A percentile compares a stretch with the other conserved stretches of the same genome.
phyloP scores from a whole-genome alignment of 345 rosid genomes.

The Brassica rapa region DNA sequence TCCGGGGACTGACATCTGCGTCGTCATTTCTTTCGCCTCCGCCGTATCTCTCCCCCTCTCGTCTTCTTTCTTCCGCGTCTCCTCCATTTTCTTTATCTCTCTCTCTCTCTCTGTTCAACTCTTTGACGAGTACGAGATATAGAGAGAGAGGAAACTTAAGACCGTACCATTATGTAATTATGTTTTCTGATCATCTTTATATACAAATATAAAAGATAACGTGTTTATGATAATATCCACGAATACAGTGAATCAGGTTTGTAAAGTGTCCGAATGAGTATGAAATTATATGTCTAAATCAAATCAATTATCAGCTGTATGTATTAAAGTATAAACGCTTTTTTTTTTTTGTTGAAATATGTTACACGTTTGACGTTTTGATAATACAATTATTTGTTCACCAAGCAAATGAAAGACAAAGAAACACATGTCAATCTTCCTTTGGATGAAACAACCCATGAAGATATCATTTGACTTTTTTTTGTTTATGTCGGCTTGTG shows the following conservation, averaged over 20 bases:
- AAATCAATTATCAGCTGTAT: conserved; percentile 17
- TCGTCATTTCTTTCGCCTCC: conserved; percentile 20
- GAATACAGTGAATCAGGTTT: conserved; percentile 27
- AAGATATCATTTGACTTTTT: neutral
- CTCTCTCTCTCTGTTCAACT: neutral
- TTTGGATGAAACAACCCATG: neutral
- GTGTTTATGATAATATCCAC: conserved; percentile 20
- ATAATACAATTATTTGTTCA: neutral
- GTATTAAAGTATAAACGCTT: conserved; percentile 3
- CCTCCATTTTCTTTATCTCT: conserved; percentile 42
- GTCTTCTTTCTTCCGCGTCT: conserved; percentile 36
- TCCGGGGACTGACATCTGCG: neutral
- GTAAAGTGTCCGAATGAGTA: conserved; percentile 15
- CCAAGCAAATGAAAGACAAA: neutral
- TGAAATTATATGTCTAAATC: conserved; percentile 13
- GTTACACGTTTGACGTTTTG: conserved; percentile 26
- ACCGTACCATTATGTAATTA: neutral
- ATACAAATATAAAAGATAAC: conserved; percentile 14
- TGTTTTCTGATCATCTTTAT: conserved; percentile 10
- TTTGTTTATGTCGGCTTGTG: neutral
- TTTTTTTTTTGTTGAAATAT: conserved; percentile 22
- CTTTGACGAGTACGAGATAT: neutral
- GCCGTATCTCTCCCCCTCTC: neutral
- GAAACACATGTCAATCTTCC: neutral
- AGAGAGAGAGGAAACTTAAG: neutral